Base-by-base conservation (phyloP, 306 rosid species). In the Cicer chorassanicum region DNA sequence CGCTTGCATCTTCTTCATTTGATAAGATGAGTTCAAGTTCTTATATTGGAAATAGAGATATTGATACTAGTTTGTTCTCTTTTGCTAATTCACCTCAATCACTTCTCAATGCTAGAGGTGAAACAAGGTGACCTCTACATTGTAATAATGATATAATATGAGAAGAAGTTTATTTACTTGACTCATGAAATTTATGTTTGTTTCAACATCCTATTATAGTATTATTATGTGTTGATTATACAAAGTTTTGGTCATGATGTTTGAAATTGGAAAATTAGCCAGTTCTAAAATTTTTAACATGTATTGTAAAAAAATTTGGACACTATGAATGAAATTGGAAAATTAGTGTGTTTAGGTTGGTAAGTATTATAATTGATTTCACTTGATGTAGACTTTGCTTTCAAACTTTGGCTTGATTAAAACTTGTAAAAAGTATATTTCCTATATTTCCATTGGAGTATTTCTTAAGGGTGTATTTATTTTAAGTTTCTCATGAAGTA, bases 1-100 rank as follows among this genome's bases (percentile, higher is more conserved):
- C 94, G 2, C 81, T 84, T 80, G 86, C 85, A 8, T 84, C 98
- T 39, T 78, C 95, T 21, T 87, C 93, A 13, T 81, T 84, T 80
- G 89, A 81, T 15, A 83, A 72, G 39, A 77, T 82, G 67, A 89
- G 88, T 8, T 61, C 86, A 1, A 40, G 79, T 11, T 87, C 92
- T 1, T 83, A 65, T 38, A 1, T 71, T 24, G 86, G 80, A 44
- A 82, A 80, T 34, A 82, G 68, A 59, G 88, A 80, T 4, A 65
- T 72, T 75, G 87, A 83, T 65, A 45, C 72, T 64, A 80, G 80
- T 74, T 83, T 83, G 68, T 61, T 80, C 8, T 66, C 85, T 6
- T 67, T 82, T 68, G 82, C 70, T 49, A 74, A 79, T 65, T 82
- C 98, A 9, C 81, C 96, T 38, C 81, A 73, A 11, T 80, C 83